phyloP scores from a whole-genome alignment of 2,329 filamentous ascomycete genomes.

The Pseudocercospora musae region DNA sequence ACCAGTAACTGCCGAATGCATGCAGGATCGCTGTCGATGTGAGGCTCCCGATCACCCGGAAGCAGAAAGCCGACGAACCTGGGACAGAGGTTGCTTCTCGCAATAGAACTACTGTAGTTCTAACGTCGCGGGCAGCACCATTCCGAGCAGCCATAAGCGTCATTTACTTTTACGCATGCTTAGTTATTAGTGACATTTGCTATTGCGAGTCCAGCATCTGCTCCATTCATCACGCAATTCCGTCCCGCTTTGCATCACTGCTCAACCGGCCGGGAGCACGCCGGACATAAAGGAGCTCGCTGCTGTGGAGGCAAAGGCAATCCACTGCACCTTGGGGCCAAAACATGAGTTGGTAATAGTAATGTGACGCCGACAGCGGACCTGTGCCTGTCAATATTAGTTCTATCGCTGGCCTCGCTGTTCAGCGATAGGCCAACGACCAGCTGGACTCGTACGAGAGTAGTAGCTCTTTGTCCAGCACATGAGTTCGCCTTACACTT shows the following conservation, averaged over 20 bases:
- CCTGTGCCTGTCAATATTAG: neutral
- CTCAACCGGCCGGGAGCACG: neutral
- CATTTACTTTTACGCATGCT: neutral
- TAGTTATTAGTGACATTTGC: neutral
- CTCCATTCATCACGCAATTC: neutral
- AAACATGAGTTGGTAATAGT: neutral
- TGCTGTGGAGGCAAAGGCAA: neutral
- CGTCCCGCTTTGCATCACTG: neutral
- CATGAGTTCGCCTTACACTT: neutral
- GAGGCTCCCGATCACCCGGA: constrained; percentile 10
- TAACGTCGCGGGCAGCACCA: neutral
- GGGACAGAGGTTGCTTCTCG: neutral
- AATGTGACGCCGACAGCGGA: neutral
- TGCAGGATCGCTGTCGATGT: neutral
- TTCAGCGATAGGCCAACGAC: constrained; percentile 5
- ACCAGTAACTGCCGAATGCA: neutral
- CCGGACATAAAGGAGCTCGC: neutral
- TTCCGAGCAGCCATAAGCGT: neutral
- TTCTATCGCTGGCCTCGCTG: neutral
- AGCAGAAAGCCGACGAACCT: constrained; percentile 6
- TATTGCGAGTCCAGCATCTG: neutral
- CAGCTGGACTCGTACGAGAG: neutral
- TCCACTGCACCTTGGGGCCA: neutral
- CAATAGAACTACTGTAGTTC: too few species aligned
- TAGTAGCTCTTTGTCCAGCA: constrained; percentile 1